Base-by-base conservation (phyloP, 768 basidiomycete genomes). In the Tubosaeta brunneosetosa region DNA sequence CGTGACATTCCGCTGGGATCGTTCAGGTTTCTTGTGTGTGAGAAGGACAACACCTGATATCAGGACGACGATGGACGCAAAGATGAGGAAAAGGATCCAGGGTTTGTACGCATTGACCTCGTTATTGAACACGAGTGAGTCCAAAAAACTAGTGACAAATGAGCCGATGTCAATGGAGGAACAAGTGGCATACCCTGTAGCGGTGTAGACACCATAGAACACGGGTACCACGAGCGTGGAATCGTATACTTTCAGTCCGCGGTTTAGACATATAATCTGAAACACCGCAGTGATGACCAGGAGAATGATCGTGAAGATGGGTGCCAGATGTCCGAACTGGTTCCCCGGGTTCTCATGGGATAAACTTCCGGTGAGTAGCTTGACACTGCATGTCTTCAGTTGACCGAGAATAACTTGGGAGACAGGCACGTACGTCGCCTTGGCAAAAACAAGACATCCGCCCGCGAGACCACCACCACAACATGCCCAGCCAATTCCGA, bases 401-500 rank as follows among this genome's bases (percentile, higher is more conserved):
- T 12, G 12, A 22, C 48, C 14, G 50, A 29, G 36, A 45, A 16
- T 38, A 27, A 47, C 25, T 48, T 12, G 25, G 22, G 19, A 17
- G 34, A 27, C 44, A 31, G 6, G 27, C 36, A 63, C 68, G 50
- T 38, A 70, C 68, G 59, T 70, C 9, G 70, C 68, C 48, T 71
- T 87, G 6, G 86, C 86, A 55, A 97, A 94, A 3, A 98, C 91
- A 52, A 98, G 75, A 68, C 85, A 88, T 38, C 85, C 84, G 6
- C 94, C 95, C 6, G 92, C 91, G 36, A 98, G 74, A 33, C 91
- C 87, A 12, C 94, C 94, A 32, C 94, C 94, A 50, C 85, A 84
- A 56, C 93, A 93, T 3, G 92, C 89, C 95, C 94, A 97, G 2
- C 86, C 86, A 46, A 98, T 91, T 13, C 94, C 94, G 42, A 94